Evolutionary conservation across 2,329 filamentous ascomycete species (phyloP).

Genomic region (Aspergillus intermedius): DNA sequence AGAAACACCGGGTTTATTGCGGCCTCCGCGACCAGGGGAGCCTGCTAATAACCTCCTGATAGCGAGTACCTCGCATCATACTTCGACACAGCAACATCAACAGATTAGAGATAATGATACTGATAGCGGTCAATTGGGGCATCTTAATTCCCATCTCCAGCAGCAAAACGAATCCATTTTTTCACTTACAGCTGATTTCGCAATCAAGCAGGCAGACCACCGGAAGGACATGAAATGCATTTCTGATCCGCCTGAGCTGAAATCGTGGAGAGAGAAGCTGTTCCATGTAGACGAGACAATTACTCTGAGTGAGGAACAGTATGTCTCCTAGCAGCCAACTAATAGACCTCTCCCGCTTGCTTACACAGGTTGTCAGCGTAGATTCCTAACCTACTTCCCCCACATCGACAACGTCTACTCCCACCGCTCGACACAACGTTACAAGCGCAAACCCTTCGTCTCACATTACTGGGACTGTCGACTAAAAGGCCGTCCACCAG

Average conservation of each 20-base stretch:
- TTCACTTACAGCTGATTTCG: slow-evolving; percentile 14
- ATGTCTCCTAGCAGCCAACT: slow-evolving; percentile 23
- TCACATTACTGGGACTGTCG: slow-evolving; percentile 83
- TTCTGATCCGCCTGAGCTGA: slow-evolving; percentile 60
- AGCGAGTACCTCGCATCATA: background rate
- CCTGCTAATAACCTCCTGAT: slow-evolving; percentile 10
- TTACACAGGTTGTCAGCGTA: slow-evolving; percentile 23
- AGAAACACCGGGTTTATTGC: slow-evolving; percentile 6
- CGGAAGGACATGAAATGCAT: slow-evolving; percentile 47
- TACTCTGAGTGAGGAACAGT: slow-evolving; percentile 68
- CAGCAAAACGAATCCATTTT: slow-evolving; percentile 9
- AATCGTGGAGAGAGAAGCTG: slow-evolving; percentile 63
- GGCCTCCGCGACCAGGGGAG: slow-evolving; percentile 11
- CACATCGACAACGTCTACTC: slow-evolving; percentile 82
- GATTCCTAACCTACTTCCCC: slow-evolving; percentile 73
- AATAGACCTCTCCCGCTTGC: background rate
- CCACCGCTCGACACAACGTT: slow-evolving; percentile 71
- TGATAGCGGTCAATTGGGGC: slow-evolving; percentile 3
- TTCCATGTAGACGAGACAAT: slow-evolving; percentile 72
- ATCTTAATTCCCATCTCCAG: slow-evolving; percentile 12
- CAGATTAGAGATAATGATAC: slow-evolving; percentile 3
- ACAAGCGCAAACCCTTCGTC: slow-evolving; percentile 75
- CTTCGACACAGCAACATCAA: slow-evolving; percentile 2
- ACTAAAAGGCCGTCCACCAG: slow-evolving; percentile 70
- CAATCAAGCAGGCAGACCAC: slow-evolving; percentile 17